Evolutionary conservation across 2,329 filamentous ascomycete species (phyloP).

Genomic region (Claviceps monticola): DNA sequence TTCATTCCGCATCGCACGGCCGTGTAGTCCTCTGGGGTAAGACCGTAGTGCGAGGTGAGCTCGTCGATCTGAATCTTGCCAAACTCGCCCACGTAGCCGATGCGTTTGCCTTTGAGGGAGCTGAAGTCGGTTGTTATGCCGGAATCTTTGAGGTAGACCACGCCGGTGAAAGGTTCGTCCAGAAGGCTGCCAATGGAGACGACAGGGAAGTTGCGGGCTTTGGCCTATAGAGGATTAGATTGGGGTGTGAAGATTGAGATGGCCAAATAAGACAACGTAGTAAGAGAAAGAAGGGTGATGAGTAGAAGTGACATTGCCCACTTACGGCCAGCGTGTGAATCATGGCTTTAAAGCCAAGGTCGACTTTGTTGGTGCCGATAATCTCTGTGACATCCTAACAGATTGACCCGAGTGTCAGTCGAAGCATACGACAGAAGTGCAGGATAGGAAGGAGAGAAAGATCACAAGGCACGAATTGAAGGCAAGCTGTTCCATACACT

Average conservation of each 20-base stretch:
- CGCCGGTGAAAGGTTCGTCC: conserved; percentile 68
- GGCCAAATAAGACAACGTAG: too few relatives aligned
- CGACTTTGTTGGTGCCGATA: conserved; percentile 61
- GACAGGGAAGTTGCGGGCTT: conserved; percentile 61
- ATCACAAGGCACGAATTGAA: not conserved
- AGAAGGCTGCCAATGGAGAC: conserved; percentile 60
- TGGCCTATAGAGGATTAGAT: conserved; percentile 35
- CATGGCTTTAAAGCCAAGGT: conserved; percentile 74
- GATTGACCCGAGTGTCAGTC: not conserved
- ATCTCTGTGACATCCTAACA: conserved; percentile 64
- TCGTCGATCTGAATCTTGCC: conserved; percentile 78
- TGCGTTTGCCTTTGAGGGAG: conserved; percentile 61
- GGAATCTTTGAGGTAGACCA: conserved; percentile 61
- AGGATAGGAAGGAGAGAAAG: not conserved
- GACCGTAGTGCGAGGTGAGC: conserved; percentile 63
- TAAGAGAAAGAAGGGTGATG: not conserved
- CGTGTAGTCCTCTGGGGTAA: conserved; percentile 59
- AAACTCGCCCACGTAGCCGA: conserved; percentile 70
- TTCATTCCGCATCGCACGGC: conserved; percentile 73
- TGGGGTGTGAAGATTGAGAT: not conserved
- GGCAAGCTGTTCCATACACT: conserved; percentile 32
- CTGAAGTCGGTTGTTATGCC: conserved; percentile 65
- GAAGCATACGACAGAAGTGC: not conserved
- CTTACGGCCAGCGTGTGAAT: conserved; percentile 63
- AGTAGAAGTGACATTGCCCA: not conserved